A percentile compares a stretch with the other conserved stretches of the same genome.
Evolutionary conservation across 306 rosid genomes (phyloP).

Genomic region (Malus fusca): DNA sequence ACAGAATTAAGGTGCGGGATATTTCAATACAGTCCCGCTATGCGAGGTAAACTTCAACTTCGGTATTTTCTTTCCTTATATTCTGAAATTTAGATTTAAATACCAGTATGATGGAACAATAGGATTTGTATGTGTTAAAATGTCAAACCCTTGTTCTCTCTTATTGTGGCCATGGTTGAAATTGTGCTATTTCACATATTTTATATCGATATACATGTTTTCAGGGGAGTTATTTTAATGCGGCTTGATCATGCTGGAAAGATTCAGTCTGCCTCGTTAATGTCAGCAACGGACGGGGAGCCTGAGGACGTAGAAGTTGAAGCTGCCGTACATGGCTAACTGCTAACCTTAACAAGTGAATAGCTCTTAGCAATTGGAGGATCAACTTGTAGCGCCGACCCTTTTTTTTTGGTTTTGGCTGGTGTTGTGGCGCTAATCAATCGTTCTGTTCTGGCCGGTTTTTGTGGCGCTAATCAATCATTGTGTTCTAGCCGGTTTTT

Average conservation of each 20-base stretch:
- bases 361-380: not conserved
- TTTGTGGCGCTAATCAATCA: not conserved
- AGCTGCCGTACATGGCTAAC: conserved; percentile 31
- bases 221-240: conserved; percentile 94
- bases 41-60: conserved; percentile 55
- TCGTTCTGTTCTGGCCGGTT: not conserved
- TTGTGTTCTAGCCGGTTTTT: no score
- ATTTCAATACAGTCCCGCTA: conserved; percentile 90
- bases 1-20: conserved; percentile 93
- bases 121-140: not conserved
- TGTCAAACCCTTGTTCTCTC: not conserved
- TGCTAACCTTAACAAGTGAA: not conserved
- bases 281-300: conserved; percentile 56
- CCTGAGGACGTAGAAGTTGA: conserved; percentile 56
- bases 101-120: not conserved
- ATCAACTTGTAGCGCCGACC: not conserved
- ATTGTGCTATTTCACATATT: not conserved
- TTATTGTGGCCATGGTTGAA: not conserved
- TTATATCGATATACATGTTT: not conserved
- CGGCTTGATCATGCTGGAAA: conserved; percentile 83
- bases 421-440: not conserved
- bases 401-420: not conserved
- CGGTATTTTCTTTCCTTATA: conserved; percentile 1
- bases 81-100: not conserved
- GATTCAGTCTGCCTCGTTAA: conserved; percentile 88